Evolutionary conservation across 2,329 filamentous ascomycete genomes (phyloP), one percentile per base, ranked within the genome.

Genomic region (Myriangium duriaei): DNA sequence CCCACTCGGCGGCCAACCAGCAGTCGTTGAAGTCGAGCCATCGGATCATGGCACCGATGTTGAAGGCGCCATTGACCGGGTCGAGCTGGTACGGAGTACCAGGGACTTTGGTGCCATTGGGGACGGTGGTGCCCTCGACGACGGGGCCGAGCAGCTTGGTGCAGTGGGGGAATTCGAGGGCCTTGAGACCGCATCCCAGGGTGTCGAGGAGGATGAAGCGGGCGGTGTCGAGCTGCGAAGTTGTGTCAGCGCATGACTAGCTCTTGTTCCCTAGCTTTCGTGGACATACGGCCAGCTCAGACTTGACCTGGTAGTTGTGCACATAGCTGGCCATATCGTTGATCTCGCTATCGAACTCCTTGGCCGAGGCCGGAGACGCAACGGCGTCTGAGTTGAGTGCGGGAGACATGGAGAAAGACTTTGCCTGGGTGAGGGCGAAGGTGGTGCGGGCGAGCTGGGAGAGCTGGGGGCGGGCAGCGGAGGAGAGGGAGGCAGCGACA

Each of bases 21-120:
- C 91, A 96, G 74, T 98, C 91, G 63, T 98, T 98, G 75, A 96
- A 98, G 69, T 98, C 91, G 54, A 98, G 76, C 91, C 91, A 98
- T 58, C 91, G 76, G 67, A 98, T 94, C 80, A 94, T 93, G 54
- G 91, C 82, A 53, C 91, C 91, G 53, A 98, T 96, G 72, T 96
- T 96, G 76, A 98, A 96, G 47, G 91, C 91, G 46, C 81, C 91
- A 54, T 88, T 88, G 58, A 96, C 78, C 28, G 91, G 91, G 60
- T 96, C 91, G 51, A 98, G 78, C 65, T 92, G 80, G 68, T 88
- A 96, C 49, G 81, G 76, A 19, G 91, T 96, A 48, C 91, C 91
- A 29, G 83, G 84, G 31, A 98, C 84, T 58, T 79, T 84, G 53
- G 85, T 80, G 49, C 91, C 91, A 57, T 94, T 87, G 57, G 91